phyloP scores from a whole-genome alignment of 1,284 basidiomycete genomes.

The Singerocomus rubriflavus region DNA sequence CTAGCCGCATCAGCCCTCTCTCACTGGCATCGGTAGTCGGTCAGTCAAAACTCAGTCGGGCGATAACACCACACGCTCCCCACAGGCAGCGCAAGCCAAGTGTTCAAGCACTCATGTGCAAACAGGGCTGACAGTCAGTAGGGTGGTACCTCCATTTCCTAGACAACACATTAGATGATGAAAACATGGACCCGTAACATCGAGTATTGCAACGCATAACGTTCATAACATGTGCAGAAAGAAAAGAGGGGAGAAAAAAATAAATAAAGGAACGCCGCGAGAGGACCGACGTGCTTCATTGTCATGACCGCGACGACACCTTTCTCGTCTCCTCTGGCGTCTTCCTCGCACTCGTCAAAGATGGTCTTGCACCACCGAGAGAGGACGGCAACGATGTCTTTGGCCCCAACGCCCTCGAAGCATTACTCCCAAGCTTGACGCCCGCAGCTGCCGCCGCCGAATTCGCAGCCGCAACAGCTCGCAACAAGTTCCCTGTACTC shows the following conservation, averaged over 20 bases:
- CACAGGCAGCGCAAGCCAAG: no score
- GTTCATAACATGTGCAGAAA: slow-evolving; percentile 5
- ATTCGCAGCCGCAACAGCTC: slow-evolving; percentile 65
- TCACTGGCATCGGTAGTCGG: no score
- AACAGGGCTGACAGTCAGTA: no score
- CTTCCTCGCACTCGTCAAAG: slow-evolving; percentile 43
- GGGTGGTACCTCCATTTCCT: not conserved
- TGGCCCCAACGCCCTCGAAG: slow-evolving; percentile 8
- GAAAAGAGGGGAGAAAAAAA: not conserved
- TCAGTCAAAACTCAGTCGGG: no score
- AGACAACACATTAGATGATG: slow-evolving; percentile 2
- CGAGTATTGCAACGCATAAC: slow-evolving; percentile 9
- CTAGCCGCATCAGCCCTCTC: no score
- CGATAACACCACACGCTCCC: no score
- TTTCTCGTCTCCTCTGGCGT: slow-evolving; percentile 53
- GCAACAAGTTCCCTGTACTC: slow-evolving; percentile 51
- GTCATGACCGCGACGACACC: slow-evolving; percentile 42
- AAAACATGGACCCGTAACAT: slow-evolving; percentile 9
- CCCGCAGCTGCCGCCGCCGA: slow-evolving; percentile 35
- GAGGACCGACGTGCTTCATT: not conserved
- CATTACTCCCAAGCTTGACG: slow-evolving; percentile 18
- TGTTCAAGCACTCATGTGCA: no score
- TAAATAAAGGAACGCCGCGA: no score
- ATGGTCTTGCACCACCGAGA: slow-evolving; percentile 14
- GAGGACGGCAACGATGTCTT: slow-evolving; percentile 18